Conservation (phyloP, 495 filamentous ascomycete genomes). For the Hypoxylon cercidicola region DNA sequence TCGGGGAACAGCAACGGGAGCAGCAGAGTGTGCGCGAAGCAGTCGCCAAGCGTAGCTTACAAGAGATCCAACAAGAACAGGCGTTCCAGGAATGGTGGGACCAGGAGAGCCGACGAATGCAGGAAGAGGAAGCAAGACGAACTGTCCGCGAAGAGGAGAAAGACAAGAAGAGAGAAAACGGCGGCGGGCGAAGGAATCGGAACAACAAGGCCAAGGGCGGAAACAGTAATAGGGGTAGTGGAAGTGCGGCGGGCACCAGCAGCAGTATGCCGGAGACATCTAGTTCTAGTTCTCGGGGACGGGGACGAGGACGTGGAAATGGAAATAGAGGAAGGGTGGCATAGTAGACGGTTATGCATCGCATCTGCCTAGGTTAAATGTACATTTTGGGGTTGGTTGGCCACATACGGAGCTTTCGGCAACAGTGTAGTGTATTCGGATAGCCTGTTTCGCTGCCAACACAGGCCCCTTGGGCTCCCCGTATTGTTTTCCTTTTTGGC, state of each 20-base stretch:
- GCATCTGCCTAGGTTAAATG: background rate
- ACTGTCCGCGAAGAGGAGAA: slow-evolving; percentile 43
- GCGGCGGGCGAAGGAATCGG: slow-evolving; percentile 26
- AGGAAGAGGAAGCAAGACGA: slow-evolving; percentile 69
- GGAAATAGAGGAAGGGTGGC: slow-evolving; percentile 30
- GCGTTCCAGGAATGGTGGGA: slow-evolving; percentile 99
- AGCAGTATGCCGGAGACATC: slow-evolving; percentile 15
- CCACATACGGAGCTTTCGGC: slow-evolving; percentile 22
- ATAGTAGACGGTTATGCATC: slow-evolving; percentile 21
- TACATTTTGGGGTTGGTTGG: background rate
- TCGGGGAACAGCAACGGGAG: slow-evolving; percentile 84
- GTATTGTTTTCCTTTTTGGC: too few species aligned
- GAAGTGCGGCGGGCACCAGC: background rate
- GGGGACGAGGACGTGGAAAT: slow-evolving; percentile 35
- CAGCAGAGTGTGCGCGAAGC: slow-evolving; percentile 85
- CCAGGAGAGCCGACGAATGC: slow-evolving; percentile 77
- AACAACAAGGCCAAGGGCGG: slow-evolving; percentile 29
- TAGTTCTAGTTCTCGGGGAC: slow-evolving; percentile 29
- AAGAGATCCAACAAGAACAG: slow-evolving; percentile 96
- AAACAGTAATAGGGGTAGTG: slow-evolving; percentile 5
- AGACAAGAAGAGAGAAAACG: slow-evolving; percentile 40
- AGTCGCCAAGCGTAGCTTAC: slow-evolving; percentile 82
- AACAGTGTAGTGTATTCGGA: slow-evolving; percentile 57
- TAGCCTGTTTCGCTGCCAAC: too few species aligned
- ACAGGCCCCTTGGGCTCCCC: too few species aligned